Evolutionary conservation across 2,329 filamentous ascomycete species (phyloP).

Genomic region (Sclerotinia spermophila): DNA sequence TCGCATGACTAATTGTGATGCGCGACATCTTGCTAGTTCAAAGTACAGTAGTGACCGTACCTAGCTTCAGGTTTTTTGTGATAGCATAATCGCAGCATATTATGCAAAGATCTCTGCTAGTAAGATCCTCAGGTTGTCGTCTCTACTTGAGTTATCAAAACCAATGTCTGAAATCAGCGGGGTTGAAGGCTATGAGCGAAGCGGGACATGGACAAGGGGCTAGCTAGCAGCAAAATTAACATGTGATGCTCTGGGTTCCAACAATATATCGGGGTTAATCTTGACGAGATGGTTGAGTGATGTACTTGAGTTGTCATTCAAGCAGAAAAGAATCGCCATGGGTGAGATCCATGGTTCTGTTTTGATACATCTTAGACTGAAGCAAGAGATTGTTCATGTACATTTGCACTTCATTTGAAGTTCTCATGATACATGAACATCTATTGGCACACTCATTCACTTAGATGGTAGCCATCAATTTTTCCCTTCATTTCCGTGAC

Average conservation of each 20-base stretch:
- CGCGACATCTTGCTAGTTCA: not conserved
- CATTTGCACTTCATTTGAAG: too few relatives aligned
- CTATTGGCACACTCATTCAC: too few relatives aligned
- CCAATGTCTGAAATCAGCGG: not conserved
- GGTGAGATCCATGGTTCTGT: too few relatives aligned
- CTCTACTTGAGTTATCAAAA: not conserved
- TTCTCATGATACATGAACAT: too few relatives aligned
- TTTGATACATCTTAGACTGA: too few relatives aligned
- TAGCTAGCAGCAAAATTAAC: not conserved
- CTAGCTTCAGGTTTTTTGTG: not conserved
- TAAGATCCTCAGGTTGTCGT: not conserved
- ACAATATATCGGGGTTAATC: too few relatives aligned
- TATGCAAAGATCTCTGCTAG: not conserved
- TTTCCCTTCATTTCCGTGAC: too few relatives aligned
- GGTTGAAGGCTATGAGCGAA: not conserved
- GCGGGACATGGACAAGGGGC: not conserved
- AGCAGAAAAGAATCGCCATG: not conserved
- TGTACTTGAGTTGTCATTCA: not conserved
- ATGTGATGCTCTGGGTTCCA: not conserved
- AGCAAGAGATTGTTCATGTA: too few relatives aligned
- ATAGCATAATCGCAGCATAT: not conserved
- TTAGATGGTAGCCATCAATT: too few relatives aligned
- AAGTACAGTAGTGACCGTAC: not conserved
- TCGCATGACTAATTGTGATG: not conserved
- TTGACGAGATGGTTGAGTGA: too few relatives aligned